phyloP scores from a whole-genome alignment of 2,329 filamentous ascomycete genomes.

The Ophiocordyceps sinensis region DNA sequence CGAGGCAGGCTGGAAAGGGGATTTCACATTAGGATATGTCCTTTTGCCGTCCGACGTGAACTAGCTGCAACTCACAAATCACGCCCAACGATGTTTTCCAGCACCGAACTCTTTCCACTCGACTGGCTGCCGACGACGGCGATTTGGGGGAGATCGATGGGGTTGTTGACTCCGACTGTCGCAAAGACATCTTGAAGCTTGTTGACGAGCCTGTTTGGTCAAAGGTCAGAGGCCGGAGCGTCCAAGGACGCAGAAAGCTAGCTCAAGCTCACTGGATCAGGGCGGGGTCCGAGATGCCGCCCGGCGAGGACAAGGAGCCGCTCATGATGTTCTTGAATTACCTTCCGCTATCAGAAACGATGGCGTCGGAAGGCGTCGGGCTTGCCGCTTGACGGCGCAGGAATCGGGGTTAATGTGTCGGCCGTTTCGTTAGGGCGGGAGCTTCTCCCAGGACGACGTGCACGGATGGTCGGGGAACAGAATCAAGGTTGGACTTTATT shows the following conservation, averaged over 20 bases:
- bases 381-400: slow-evolving; percentile 2
- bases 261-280: slow-evolving; percentile 42
- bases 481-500: neutral
- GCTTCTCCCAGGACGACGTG: neutral
- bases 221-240: neutral
- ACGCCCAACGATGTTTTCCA: slow-evolving; percentile 96
- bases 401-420: neutral
- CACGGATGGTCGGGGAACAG: neutral
- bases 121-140: slow-evolving; percentile 97
- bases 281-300: slow-evolving; percentile 51
- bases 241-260: too few species aligned
- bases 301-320: slow-evolving; percentile 26
- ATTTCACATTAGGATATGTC: neutral
- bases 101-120: slow-evolving; percentile 95
- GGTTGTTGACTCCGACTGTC: slow-evolving; percentile 96
- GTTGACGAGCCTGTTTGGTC: slow-evolving; percentile 61
- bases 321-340: slow-evolving; percentile 15
- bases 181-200: slow-evolving; percentile 99
- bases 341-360: neutral
- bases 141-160: slow-evolving; percentile 97
- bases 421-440: neutral
- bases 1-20: slow-evolving; percentile 61
- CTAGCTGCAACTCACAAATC: slow-evolving; percentile 66
- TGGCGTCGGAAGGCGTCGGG: neutral
- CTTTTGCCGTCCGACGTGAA: too few species aligned